Evolutionary conservation across 768 basidiomycete genomes (phyloP).

Genomic region (Mycena metata): DNA sequence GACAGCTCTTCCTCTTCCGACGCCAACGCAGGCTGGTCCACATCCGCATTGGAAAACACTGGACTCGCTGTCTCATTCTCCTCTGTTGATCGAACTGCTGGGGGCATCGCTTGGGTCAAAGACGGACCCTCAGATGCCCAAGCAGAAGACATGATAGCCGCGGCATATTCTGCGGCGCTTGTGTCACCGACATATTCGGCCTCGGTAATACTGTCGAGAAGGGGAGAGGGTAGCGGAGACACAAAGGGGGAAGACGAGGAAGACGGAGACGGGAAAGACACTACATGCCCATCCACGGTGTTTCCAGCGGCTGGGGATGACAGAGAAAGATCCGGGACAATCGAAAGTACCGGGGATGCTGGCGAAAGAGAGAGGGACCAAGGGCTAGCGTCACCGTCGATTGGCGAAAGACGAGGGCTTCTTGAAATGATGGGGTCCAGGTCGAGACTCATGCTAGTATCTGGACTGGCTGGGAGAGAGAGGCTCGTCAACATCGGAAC

Average conservation of each 20-base stretch:
- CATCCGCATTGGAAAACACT: constrained; percentile 4
- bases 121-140: constrained; percentile 44
- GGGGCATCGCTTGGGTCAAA: constrained; percentile 28
- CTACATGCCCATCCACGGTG: constrained; percentile 21
- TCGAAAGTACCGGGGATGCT: constrained; percentile 30
- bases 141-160: constrained; percentile 51
- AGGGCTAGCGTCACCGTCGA: constrained; percentile 35
- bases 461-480: constrained; percentile 47
- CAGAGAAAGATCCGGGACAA: constrained; percentile 32
- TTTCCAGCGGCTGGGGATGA: constrained; percentile 20
- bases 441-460: constrained; percentile 35
- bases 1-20: constrained; percentile 18
- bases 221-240: constrained; percentile 40
- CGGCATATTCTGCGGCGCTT: constrained; percentile 50
- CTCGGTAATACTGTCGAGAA: constrained; percentile 26
- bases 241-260: constrained; percentile 33
- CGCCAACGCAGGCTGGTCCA: constrained; percentile 2
- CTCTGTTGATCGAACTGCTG: constrained; percentile 3
- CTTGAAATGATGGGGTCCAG: constrained; percentile 19
- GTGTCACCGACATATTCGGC: constrained; percentile 34
- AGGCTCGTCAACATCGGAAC: constrained; percentile 44
- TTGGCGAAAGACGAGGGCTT: constrained; percentile 34
- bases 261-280: constrained; percentile 39
- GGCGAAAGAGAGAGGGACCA: constrained; percentile 35
- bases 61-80: constrained; percentile 1